Percentiles rank a stretch among this genome's conserved stretches.
phyloP scores from a whole-genome alignment of 2,329 filamentous ascomycete species.

The Aspergillus intermedius region DNA sequence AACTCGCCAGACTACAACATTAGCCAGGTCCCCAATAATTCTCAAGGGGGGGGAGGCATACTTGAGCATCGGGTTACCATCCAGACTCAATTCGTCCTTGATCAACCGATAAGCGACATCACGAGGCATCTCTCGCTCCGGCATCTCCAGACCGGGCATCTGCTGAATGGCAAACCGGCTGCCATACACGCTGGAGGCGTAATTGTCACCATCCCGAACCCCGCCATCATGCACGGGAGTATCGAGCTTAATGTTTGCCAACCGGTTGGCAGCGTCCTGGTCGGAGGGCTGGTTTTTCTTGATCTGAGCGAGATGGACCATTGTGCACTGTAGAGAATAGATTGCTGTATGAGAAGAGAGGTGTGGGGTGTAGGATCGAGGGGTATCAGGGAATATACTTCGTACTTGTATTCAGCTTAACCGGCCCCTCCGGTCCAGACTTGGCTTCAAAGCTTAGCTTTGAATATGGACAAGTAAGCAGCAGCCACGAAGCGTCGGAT shows the following conservation, averaged over 20 bases:
- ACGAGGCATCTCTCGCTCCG: constrained; percentile 80
- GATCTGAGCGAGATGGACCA: not conserved
- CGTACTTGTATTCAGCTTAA: no score
- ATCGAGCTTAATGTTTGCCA: constrained; percentile 44
- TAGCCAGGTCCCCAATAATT: not conserved
- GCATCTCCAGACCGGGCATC: constrained; percentile 78
- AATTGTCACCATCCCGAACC: constrained; percentile 31
- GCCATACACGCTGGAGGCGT: constrained; percentile 79
- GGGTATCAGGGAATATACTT: no score
- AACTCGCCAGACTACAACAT: constrained; percentile 66
- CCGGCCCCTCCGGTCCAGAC: no score
- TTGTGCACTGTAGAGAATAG: not conserved
- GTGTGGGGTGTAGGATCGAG: no score
- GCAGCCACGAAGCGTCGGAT: no score
- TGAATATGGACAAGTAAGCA: no score
- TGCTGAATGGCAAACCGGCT: constrained; percentile 75
- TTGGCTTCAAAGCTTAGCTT: no score
- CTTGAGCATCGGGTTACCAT: constrained; percentile 79
- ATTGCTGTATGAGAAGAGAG: no score
- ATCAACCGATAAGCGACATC: constrained; percentile 96
- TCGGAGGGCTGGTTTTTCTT: not conserved
- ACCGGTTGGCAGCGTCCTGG: constrained; percentile 22
- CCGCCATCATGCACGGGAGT: constrained; percentile 20
- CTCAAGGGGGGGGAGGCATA: constrained; percentile 16
- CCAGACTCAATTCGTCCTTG: constrained; percentile 85